Base-by-base conservation (phyloP, 345 rosid genomes). In the Pistacia integerrima region DNA sequence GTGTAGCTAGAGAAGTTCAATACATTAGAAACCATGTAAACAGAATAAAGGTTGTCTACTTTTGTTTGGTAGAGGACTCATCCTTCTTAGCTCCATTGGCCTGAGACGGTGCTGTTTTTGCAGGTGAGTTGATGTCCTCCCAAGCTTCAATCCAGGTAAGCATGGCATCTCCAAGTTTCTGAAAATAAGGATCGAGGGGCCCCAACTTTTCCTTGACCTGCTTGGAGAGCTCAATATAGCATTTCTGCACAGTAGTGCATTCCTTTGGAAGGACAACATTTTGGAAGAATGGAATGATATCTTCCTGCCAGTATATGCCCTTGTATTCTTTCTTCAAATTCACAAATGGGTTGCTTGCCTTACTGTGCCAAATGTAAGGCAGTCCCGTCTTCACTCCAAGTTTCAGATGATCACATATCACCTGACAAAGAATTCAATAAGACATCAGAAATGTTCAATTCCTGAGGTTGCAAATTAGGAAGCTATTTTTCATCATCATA, bases 291-390 rank as follows among this genome's bases (percentile, higher is more conserved):
- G 84, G 87, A 56, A 84, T 81, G 74, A 78, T 76, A 62, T 84
- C 78, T 73, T 84, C 87, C 67, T 80, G 84, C 82, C 84, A 84
- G 74, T 64, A 84, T n/a, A 84, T 81, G 28, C 82, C 84, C 60
- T 69, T 81, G 78, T 84, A 78, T 57, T 78, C 86, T 73, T 83
- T 83, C 67, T 82, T 64, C 70, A 84, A 75, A 65, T 80, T 84
- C 57, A 80, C 78, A 64, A 84, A 84, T 4, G 87, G 84, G 60
- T 81, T 84, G 82, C 81, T 81, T 28, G 84, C 79, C 73, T 76
- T 70, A 59, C 80, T 78, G 74, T 80, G 86, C 75, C 64, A 84
- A 46, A 83, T 80, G 66, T 80, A 80, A 2, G 84, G 84, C 33
- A 80, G 75, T 28, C 86, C 83, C 4, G 84, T 83, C 69, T 83